Base-by-base conservation (phyloP, 306 rosid genomes). In the Heteromeles arbutifolia region DNA sequence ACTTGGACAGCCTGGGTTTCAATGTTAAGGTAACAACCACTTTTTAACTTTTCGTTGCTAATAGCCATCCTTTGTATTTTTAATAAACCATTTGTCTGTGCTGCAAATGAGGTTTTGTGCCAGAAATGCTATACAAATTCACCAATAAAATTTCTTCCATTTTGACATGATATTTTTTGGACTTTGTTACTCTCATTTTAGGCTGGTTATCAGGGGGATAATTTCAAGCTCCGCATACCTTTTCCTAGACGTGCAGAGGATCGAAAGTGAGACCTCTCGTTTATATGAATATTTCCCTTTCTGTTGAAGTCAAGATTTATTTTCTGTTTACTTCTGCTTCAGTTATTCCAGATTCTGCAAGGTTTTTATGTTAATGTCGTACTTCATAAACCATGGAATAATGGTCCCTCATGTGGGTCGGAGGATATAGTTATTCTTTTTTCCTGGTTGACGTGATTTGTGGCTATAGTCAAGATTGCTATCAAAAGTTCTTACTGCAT, bases 1-100 rank as follows among this genome's bases (percentile, higher is more conserved):
- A 95, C 85, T 82, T 92, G 89, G 99, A 95, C 83, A 85, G 90
- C 81, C 91, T 95, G 80, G 99, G 99, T 82, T 88, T 95, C 87
- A 84, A 87, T 81, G 93, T 92, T 61, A 86, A 95, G 97, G 99
- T 95, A 4, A 88, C 22, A 65, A 28, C 45, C 29, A 24, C 57
- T 64, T 12, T 69, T 70, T 11, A 34, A 37, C 48, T 21, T 52
- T 65, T 63, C 54, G 15, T 65, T 13, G 34, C 39, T 34, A n/a
- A 37, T 69, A 41, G 26, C 54, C 15, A 41, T 44, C 34, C 44
- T 53, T 32, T 64, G 32, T 65, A 8, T 48, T 75, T 76, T 58
- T 71, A 62, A 3, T 68, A 52, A 11, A n/a, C 54, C 39, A 26
- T 56, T 69, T 69, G 22, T 77, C 53, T 21, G 11, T 19, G 43